Evolutionary conservation across 305 asterid species (phyloP).

Genomic region (Rubia occidens): DNA sequence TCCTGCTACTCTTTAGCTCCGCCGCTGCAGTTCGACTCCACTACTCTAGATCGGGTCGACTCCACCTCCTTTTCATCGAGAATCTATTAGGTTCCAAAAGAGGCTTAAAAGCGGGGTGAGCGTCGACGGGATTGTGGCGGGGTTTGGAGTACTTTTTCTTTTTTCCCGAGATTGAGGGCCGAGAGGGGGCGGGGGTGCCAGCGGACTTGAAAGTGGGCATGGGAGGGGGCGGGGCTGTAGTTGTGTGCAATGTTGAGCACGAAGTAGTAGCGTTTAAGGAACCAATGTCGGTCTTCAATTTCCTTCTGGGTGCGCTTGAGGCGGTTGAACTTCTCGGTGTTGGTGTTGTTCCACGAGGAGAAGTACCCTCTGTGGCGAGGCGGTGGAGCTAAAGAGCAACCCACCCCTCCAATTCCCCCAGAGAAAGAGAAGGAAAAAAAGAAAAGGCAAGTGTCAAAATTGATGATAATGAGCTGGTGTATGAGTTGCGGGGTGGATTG

Average conservation of each 20-base stretch:
- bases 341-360: conserved; percentile 96
- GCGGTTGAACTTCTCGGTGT: conserved; percentile 62
- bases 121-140: conserved; percentile 10
- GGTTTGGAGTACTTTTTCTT: conserved; percentile 62
- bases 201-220: conserved; percentile 47
- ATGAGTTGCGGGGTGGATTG: too few species aligned
- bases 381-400: conserved; percentile 20
- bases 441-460: too few species aligned
- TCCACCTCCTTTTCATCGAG: conserved; percentile 16
- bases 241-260: conserved; percentile 50
- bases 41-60: too few species aligned
- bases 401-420: too few species aligned
- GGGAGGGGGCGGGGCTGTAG: conserved; percentile 78
- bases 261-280: conserved; percentile 60
- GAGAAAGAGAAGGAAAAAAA: too few species aligned
- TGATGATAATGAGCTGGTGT: too few species aligned
- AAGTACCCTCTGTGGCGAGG: conserved; percentile 50
- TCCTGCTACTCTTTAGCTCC: too few species aligned
- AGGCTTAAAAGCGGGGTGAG: conserved; percentile 61
- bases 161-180: conserved; percentile 74
- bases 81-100: conserved; percentile 26
- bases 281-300: conserved; percentile 61
- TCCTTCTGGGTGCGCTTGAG: conserved; percentile 52
- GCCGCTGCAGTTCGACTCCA: too few species aligned
- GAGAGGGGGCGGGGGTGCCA: conserved; percentile 71